phyloP scores from a whole-genome alignment of 2,329 filamentous ascomycete species.

The Fusarium sp. region DNA sequence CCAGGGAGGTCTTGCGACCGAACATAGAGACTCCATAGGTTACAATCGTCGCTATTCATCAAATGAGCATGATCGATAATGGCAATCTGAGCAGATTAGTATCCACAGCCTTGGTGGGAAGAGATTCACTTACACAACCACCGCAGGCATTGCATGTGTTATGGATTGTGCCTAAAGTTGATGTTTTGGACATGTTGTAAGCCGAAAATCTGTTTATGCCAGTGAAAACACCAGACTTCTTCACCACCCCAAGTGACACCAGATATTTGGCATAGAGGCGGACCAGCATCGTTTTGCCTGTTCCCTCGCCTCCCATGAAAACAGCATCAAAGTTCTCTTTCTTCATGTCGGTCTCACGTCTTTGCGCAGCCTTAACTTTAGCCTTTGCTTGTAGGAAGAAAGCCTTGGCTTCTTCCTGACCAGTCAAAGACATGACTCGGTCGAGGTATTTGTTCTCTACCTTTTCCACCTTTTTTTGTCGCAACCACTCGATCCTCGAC shows the following conservation, averaged over 20 bases:
- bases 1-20: conserved; percentile 46
- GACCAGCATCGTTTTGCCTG: conserved; percentile 50
- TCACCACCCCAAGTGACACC: conserved; percentile 47
- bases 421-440: conserved; percentile 71
- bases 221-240: conserved; percentile 61
- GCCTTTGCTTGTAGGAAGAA: conserved; percentile 62
- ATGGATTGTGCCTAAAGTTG: conserved; percentile 60
- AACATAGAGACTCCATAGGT: conserved; percentile 49
- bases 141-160: conserved; percentile 57
- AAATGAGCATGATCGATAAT: conserved; percentile 50
- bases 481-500: conserved; percentile 51
- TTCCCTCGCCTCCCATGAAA: conserved; percentile 51
- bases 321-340: conserved; percentile 55
- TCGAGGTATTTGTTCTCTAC: conserved; percentile 69
- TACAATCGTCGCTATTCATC: conserved; percentile 48
- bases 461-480: conserved; percentile 61
- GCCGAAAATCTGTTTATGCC: conserved; percentile 47
- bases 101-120: background rate
- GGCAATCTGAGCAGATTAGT: conserved; percentile 44
- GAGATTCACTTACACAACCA: conserved; percentile 65
- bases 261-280: conserved; percentile 50
- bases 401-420: conserved; percentile 72
- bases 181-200: conserved; percentile 50
- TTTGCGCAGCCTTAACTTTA: conserved; percentile 63
- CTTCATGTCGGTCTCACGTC: conserved; percentile 64